Base-by-base conservation (phyloP, 1,284 basidiomycete species). In the Pholiota adiposa region DNA sequence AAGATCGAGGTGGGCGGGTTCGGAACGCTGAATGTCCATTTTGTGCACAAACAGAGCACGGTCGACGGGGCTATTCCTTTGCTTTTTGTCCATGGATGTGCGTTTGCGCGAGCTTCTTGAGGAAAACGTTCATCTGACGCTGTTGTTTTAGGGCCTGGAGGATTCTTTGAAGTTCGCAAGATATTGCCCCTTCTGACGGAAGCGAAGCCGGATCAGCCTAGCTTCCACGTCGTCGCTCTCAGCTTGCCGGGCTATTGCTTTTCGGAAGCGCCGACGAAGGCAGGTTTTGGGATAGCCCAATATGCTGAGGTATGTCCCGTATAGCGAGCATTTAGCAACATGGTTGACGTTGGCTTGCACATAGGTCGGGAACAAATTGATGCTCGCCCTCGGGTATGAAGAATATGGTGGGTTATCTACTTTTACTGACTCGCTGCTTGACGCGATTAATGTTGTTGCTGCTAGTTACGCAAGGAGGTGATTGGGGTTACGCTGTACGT, bases 211-310 rank as follows among this genome's bases (percentile, higher is more conserved):
- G 76, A 81, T 2, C 73, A 81, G 41, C 84, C 84, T 1, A 83
- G 78, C 60, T 88, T 88, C 65, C 84, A 88, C 63, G 82, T 87
- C 25, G 82, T 87, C 0, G 79, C 81, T 0, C 62, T 79, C 2
- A 82, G 83, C 65, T 64, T 87, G 16, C 85, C 86, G 5, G 81
- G 82, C 0, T 87, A 70, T 67, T 83, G 83, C 0, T 85, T 84
- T 67, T 86, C 84, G 0, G 78, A 83, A 40, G 81, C 70, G 0
- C 73, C 75, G 0, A 71, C 55, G 21, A 73, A 73, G 63, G 71
- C 66, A 41, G 73, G 72, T 0, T 76, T 77, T 54, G 62, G 46
- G 6, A 27, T 70, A 0, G 36, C 64, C 14, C 76, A 78, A 56
- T 81, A 75, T 56, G 81, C 79, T 6, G 79, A 82, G 69, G 79